These are phyloP conservation scores for Anisodus acutangulus DNA, from an alignment of 257 asterid species.

Conservation along the genomic window DNA sequence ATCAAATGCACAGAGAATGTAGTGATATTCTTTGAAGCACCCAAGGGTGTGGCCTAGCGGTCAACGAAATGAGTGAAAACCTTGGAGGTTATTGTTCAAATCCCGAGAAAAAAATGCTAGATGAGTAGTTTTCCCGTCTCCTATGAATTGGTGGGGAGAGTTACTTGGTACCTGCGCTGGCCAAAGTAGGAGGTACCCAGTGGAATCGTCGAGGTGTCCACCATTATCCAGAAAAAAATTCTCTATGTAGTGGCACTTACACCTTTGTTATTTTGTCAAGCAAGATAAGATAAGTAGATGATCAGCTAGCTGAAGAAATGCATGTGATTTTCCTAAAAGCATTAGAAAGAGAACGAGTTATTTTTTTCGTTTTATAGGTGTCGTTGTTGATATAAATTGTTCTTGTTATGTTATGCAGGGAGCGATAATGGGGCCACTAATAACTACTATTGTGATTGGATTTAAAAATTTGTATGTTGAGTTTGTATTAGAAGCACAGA, in stretches of 20 bases:
- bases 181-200: background rate
- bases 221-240: background rate
- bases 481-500: constrained; percentile 58
- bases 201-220: background rate
- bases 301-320: constrained; percentile 5
- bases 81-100: background rate
- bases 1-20: background rate
- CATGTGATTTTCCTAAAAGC: background rate
- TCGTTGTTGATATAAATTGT: background rate
- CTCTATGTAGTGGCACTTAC: background rate
- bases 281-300: background rate
- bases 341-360: background rate
- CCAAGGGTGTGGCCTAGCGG: background rate
- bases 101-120: background rate
- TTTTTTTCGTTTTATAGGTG: background rate
- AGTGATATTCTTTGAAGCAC: background rate
- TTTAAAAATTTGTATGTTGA: constrained; percentile 72
- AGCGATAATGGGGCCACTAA: constrained; percentile 79
- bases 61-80: background rate
- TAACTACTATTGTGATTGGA: constrained; percentile 70
- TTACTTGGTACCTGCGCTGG: background rate
- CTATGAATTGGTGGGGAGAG: background rate
- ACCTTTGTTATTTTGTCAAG: background rate
- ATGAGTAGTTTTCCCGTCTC: background rate
- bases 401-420: constrained; percentile 53